phyloP scores from a whole-genome alignment of 2,329 filamentous ascomycete species.

The Amauroascus verrucosus region DNA sequence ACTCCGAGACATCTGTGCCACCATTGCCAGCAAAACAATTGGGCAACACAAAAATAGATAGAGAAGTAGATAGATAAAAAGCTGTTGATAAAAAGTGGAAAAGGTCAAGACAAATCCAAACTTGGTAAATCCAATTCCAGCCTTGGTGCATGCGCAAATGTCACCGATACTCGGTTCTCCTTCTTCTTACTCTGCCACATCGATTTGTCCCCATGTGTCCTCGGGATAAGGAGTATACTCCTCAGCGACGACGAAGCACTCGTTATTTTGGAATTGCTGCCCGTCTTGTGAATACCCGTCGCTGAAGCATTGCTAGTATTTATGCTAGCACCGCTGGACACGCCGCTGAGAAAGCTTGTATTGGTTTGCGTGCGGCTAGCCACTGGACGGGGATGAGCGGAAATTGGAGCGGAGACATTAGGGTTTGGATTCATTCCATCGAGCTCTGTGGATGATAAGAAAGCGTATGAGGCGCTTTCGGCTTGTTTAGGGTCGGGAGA shows the following conservation, averaged over 20 bases:
- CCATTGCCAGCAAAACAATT: neutral
- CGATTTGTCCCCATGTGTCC: neutral
- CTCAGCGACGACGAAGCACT: constrained; percentile 8
- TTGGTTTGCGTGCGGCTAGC: neutral
- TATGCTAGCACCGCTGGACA: constrained; percentile 3
- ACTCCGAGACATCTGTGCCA: too few species aligned
- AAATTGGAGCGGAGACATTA: neutral
- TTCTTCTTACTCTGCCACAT: neutral
- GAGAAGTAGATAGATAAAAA: neutral
- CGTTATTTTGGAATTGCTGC: neutral
- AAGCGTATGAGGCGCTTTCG: neutral
- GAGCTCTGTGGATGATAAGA: neutral
- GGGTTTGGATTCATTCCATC: neutral
- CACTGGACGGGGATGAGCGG: constrained; percentile 10
- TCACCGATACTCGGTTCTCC: constrained; percentile 1
- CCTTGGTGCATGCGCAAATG: constrained; percentile 6
- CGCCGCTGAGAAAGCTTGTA: constrained; percentile 4
- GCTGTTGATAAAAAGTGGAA: neutral
- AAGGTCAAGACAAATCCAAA: constrained; percentile 7
- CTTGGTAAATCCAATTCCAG: constrained; percentile 7
- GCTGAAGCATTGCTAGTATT: constrained; percentile 3
- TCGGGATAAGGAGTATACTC: neutral
- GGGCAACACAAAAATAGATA: neutral
- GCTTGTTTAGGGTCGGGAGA: neutral
- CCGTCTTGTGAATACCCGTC: neutral